Evolutionary conservation across 805 yeast species (phyloP).

Genomic region (Saturnispora silvae): DNA sequence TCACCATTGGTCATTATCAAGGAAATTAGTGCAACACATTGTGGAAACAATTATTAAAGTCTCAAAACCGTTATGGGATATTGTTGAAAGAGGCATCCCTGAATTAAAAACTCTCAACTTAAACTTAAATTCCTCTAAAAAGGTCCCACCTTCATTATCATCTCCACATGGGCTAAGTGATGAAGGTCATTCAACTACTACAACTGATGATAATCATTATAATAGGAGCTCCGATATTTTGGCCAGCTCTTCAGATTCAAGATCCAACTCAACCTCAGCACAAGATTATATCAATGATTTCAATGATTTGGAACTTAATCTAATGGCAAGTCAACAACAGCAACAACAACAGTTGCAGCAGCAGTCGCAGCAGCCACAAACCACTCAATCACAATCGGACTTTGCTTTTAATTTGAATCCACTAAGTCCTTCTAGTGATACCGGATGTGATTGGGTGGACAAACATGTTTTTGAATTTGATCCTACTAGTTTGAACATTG

Average conservation of each 20-base stretch:
- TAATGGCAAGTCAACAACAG: constrained; percentile 9
- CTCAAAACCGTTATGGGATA: constrained; percentile 31
- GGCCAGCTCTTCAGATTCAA: not conserved
- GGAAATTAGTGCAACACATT: constrained; percentile 36
- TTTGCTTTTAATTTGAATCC: constrained; percentile 11
- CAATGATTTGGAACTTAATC: constrained; percentile 21
- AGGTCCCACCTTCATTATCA: constrained; percentile 1
- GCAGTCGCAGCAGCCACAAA: not conserved
- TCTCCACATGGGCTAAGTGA: too few relatives aligned
- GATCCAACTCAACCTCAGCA: not conserved
- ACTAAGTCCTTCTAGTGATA: constrained; percentile 29
- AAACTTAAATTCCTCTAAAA: not conserved
- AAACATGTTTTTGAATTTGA: constrained; percentile 33
- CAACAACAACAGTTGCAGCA: too few relatives aligned
- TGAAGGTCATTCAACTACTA: not conserved
- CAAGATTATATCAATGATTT: constrained; percentile 8
- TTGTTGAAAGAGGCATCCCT: constrained; percentile 27
- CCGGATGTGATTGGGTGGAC: constrained; percentile 52
- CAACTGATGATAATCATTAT: not conserved
- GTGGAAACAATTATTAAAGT: constrained; percentile 35
- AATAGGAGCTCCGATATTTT: not conserved
- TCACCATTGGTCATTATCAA: constrained; percentile 40
- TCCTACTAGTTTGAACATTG: constrained; percentile 16
- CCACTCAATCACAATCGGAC: not conserved
- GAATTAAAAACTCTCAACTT: constrained; percentile 5